Base-by-base conservation (phyloP, 768 basidiomycete genomes). In the Cytidiella melzeri region DNA sequence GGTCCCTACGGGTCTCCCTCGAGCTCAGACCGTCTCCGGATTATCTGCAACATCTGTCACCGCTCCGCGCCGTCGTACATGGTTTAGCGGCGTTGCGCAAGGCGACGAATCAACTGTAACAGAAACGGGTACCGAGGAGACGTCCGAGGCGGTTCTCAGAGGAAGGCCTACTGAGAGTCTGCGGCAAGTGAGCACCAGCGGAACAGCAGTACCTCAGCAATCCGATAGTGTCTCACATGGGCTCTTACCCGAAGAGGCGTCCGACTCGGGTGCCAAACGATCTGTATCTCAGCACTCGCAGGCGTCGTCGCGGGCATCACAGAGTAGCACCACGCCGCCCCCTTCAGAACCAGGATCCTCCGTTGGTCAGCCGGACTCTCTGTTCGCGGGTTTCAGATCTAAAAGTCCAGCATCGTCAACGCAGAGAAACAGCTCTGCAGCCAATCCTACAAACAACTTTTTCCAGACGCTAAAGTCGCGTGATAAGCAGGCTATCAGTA, bases 401-500 rank as follows among this genome's bases (percentile, higher is more conserved):
- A 58, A 54, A 50, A 60, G 54, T 27, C 57, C 55, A 23, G n/a
- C 48, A 34, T 4, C 44, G 21, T 9, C 49, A 11, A 40, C 19
- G 57, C 59, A 52, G 47, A 67, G 61, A 44, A 49, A 20, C 55
- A 55, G 12, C 51, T 67, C 67, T 28, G 64, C 76, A 3, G 64
- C 74, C 1, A 76, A 74, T 47, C 72, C 82, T 20, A 66, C 76
- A 1, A 55, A 76, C n/a, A 69, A 83, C 15, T 87, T 96, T 69
- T 76, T 95, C 41, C 80, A 87, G 15, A 83, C 85, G 20, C 74
- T 90, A 45, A 87, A 86, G 62, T 80, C 88, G 5, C 84, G 84
- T 38, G 93, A 94, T 65, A 94, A 92, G 62, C 87, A 93, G 64
- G 87, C 88, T 5, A 69, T 94, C 39, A 84, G 82, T 55, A 84